Base-by-base conservation (phyloP, 345 rosid genomes). In the Linum lewisii region DNA sequence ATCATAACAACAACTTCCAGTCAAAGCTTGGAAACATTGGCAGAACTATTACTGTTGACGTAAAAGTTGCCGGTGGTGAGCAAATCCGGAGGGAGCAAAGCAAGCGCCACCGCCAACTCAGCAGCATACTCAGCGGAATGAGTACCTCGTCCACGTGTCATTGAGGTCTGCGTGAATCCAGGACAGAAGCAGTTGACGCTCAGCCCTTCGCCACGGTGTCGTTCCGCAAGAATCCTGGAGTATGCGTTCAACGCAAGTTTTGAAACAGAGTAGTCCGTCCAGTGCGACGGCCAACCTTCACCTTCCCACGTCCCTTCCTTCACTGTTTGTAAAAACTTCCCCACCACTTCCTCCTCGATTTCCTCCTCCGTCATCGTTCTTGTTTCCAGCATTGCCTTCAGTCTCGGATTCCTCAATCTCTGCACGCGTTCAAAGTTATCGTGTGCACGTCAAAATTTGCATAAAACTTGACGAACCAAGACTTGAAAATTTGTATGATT, bases 251-350 rank as follows among this genome's bases (percentile, higher is more conserved):
- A 57, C 5, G 96, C 98, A 52, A 91, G 68, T 70, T 91, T 91
- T 1, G 98, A 91, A 10, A 88, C 86, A 0, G 96, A 86, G 24
- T 88, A 91, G 25, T 86, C 98, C 0, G 95, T 78, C 95, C 98
- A 88, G n/a, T 74, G 58, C 44, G 70, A 77, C 0, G 96, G 96
- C 98, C 98, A 91, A 0, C 98, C 96, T 66, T 72, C 67, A 15
- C 58, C 64, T 69, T 75, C 60, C 98, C 96, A 91, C 2, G 73
- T 81, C 49, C 88, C 96, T 0, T 62, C 55, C 68, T 69, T 75
- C 62, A 84, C 98, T 20, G 69, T 65, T 11, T 64, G 65, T 0
- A 86, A 77, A 64, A 91, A 91, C 32, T 58, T 26, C 8, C 51
- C 34, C 29, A 78, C 83, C 8, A 79, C 69, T 1, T 50, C 72